A percentile compares a stretch with the other conserved stretches of the same genome.
Evolutionary conservation across 306 rosid genomes (phyloP).

Genomic region (Citrullus colocynthis): DNA sequence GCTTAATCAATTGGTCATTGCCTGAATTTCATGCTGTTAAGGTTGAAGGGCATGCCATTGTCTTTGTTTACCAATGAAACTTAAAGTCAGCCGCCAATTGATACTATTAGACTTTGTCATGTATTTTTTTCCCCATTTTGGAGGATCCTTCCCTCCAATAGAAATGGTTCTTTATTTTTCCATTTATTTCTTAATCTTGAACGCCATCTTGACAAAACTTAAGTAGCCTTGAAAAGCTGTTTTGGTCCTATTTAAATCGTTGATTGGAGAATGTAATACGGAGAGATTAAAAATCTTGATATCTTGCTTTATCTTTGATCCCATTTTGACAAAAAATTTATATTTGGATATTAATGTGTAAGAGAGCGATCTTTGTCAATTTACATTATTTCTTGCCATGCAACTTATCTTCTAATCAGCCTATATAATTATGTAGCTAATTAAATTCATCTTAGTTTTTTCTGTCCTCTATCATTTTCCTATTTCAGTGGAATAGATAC

Average conservation of each 20-base stretch:
- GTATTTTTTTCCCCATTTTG: not conserved
- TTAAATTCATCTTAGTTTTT: not conserved
- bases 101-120: not conserved
- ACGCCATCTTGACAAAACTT: not conserved
- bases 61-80: not conserved
- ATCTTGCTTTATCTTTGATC: not conserved
- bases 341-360: not conserved
- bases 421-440: not conserved
- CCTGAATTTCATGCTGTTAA: not conserved
- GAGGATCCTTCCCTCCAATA: not conserved
- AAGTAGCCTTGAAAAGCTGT: not conserved
- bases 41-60: not conserved
- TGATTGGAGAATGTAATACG: not conserved
- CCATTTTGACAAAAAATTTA: not conserved
- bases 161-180: not conserved
- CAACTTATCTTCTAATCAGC: not conserved
- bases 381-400: not conserved
- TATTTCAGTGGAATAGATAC: constrained; percentile 79
- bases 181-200: not conserved
- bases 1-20: not conserved
- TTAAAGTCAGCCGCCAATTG: not conserved
- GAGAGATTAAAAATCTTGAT: not conserved
- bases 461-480: not conserved
- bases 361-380: not conserved
- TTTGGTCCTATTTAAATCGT: not conserved